These are phyloP conservation scores for Scutellaria galericulata DNA, from an alignment of 257 asterid genomes.

Conservation along the genomic window DNA sequence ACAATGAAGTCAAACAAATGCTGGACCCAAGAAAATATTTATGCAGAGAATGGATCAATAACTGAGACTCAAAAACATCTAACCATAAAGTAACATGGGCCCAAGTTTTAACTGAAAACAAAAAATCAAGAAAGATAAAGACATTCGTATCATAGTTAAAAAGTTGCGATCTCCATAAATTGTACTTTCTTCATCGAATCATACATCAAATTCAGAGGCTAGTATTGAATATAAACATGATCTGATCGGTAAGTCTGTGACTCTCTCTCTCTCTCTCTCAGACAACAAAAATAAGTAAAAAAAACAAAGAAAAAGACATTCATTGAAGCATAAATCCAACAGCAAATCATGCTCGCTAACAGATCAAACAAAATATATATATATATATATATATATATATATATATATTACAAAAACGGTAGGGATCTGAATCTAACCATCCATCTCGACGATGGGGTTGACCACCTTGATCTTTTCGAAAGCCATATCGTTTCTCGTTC, in stretches of 20 bases:
- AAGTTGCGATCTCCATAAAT: slow-evolving; percentile 31
- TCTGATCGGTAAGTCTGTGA: slow-evolving; percentile 22
- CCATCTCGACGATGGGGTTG: slow-evolving; percentile 99
- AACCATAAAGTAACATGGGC: slow-evolving; percentile 9
- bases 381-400: too few species aligned
- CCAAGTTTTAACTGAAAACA: slow-evolving; percentile 14
- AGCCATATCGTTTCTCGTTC: slow-evolving; percentile 50
- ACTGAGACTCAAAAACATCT: slow-evolving; percentile 31
- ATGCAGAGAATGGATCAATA: slow-evolving; percentile 3
- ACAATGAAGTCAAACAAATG: slow-evolving; percentile 17
- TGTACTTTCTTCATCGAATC: slow-evolving; percentile 28
- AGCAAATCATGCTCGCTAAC: slow-evolving; percentile 22
- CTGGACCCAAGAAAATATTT: not conserved
- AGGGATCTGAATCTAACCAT: slow-evolving; percentile 85
- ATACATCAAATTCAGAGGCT: slow-evolving; percentile 16
- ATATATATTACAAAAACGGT: not conserved
- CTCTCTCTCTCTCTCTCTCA: not conserved
- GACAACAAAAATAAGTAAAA: slow-evolving; percentile 10
- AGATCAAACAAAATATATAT: too few species aligned
- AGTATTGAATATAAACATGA: slow-evolving; percentile 11
- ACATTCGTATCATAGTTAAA: slow-evolving; percentile 5
- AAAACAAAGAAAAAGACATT: slow-evolving; percentile 29
- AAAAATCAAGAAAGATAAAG: slow-evolving; percentile 5
- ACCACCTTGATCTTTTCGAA: slow-evolving; percentile 90
- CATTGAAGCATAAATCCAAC: slow-evolving; percentile 25